Evolutionary conservation across 371 early-diverging fungal genomes (phyloP).

Genomic region (Lichtheimia corymbifera): DNA sequence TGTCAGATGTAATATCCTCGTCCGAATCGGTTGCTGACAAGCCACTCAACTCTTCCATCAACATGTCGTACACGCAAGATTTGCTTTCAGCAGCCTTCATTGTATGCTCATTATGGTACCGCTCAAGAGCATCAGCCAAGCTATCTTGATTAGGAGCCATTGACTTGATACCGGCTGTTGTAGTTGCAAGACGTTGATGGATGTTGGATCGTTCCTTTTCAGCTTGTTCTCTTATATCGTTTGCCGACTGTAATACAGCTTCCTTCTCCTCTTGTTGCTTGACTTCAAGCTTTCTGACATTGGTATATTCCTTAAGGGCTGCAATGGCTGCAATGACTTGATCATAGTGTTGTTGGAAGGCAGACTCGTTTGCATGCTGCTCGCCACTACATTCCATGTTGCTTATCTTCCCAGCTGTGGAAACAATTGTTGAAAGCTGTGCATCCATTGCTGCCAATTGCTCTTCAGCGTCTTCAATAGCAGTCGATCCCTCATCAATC

Average conservation of each 20-base stretch:
- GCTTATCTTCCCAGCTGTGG: conserved; percentile 1
- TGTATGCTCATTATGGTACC: too few relatives aligned
- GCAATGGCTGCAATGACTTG: not conserved
- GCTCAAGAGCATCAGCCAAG: too few relatives aligned
- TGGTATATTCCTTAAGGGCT: too few relatives aligned
- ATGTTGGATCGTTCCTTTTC: not conserved
- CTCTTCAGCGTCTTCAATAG: not conserved
- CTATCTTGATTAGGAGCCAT: too few relatives aligned
- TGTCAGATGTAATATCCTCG: too few relatives aligned
- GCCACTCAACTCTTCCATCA: not conserved
- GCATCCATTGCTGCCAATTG: conserved; percentile 1
- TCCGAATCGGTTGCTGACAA: not conserved
- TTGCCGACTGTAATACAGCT: not conserved
- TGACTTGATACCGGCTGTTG: too few relatives aligned
- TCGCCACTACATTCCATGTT: not conserved
- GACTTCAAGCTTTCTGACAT: not conserved
- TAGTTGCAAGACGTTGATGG: too few relatives aligned
- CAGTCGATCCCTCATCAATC: too few relatives aligned
- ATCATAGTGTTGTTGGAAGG: not conserved
- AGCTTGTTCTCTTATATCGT: not conserved
- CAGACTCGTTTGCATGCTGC: not conserved
- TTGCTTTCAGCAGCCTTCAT: conserved; percentile 5
- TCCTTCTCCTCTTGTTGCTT: conserved; percentile 3
- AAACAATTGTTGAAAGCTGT: not conserved
- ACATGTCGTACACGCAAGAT: not conserved